These are phyloP conservation scores for Pleurotus ostreatus DNA, from an alignment of 768 basidiomycete species.

Conservation along the genomic window DNA sequence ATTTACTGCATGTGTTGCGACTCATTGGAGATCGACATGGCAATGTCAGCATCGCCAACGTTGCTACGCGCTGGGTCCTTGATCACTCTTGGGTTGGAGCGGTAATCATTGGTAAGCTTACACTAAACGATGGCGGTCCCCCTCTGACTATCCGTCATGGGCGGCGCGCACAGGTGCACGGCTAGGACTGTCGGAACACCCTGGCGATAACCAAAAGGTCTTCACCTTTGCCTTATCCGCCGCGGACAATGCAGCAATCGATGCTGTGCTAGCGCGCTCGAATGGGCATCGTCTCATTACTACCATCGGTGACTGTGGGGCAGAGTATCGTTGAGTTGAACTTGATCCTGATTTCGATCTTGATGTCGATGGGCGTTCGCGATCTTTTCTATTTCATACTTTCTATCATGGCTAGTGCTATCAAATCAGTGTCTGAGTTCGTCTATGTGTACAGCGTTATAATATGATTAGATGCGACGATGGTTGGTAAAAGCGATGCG, in stretches of 20 bases:
- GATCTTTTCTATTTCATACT: neutral
- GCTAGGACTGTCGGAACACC: slow-evolving; percentile 71
- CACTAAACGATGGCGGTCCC: neutral
- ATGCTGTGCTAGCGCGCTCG: slow-evolving; percentile 57
- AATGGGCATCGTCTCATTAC: slow-evolving; percentile 59
- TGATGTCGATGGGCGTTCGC: neutral
- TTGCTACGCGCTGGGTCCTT: slow-evolving; percentile 80
- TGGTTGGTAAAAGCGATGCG: neutral
- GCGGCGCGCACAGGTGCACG: slow-evolving; percentile 48
- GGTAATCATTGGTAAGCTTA: slow-evolving; percentile 63
- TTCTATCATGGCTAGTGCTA: neutral
- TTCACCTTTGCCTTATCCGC: slow-evolving; percentile 55
- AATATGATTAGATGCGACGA: neutral
- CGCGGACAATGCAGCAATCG: slow-evolving; percentile 60
- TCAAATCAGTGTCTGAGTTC: neutral
- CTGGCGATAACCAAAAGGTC: slow-evolving; percentile 61
- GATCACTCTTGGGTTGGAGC: slow-evolving; percentile 77
- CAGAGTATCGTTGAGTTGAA: slow-evolving; percentile 63
- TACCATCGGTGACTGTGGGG: slow-evolving; percentile 78
- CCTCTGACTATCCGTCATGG: neutral
- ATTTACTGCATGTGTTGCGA: slow-evolving; percentile 53
- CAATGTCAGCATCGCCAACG: slow-evolving; percentile 66
- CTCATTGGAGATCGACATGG: slow-evolving; percentile 65
- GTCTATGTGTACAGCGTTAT: neutral
- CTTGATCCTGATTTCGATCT: neutral